Evolutionary conservation across 768 basidiomycete genomes (phyloP).

Genomic region (Lactifluus subvellereus): DNA sequence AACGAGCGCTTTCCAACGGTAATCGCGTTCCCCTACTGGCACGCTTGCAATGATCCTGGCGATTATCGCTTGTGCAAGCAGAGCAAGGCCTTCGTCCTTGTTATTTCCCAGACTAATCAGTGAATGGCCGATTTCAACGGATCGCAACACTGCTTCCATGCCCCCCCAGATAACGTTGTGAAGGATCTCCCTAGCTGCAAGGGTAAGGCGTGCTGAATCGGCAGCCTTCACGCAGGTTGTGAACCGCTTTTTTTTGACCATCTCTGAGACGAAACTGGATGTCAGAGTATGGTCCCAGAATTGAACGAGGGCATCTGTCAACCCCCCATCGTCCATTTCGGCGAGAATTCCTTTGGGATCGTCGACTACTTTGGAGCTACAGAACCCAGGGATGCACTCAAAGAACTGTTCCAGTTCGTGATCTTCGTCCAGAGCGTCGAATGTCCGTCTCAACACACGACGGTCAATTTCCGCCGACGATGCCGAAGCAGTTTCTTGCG

Average conservation of each 20-base stretch:
- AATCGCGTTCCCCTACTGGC: background rate
- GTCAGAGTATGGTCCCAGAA: slow-evolving; percentile 7
- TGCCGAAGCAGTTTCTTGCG: background rate
- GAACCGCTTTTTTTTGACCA: slow-evolving; percentile 5
- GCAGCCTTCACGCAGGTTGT: slow-evolving; percentile 8
- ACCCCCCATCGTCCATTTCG: no score
- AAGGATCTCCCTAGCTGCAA: no score
- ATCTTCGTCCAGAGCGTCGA: slow-evolving; percentile 8
- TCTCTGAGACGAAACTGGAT: background rate
- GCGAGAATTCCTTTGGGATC: background rate
- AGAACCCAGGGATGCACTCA: slow-evolving; percentile 8
- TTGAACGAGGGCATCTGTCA: no score
- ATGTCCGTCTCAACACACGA: background rate
- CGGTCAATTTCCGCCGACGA: background rate
- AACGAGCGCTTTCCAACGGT: slow-evolving; percentile 1
- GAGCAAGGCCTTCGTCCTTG: background rate
- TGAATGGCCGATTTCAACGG: background rate
- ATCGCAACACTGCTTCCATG: background rate
- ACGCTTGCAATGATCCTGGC: background rate
- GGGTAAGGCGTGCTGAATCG: background rate
- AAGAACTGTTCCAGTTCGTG: slow-evolving; percentile 12
- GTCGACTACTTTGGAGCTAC: background rate
- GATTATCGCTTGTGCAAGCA: background rate
- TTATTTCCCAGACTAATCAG: no score
- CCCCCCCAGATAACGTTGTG: no score